These are phyloP conservation scores for Miscanthus lutarioriparius DNA, from an alignment of 176 grass and related monocot genomes.

Conservation along the genomic window DNA sequence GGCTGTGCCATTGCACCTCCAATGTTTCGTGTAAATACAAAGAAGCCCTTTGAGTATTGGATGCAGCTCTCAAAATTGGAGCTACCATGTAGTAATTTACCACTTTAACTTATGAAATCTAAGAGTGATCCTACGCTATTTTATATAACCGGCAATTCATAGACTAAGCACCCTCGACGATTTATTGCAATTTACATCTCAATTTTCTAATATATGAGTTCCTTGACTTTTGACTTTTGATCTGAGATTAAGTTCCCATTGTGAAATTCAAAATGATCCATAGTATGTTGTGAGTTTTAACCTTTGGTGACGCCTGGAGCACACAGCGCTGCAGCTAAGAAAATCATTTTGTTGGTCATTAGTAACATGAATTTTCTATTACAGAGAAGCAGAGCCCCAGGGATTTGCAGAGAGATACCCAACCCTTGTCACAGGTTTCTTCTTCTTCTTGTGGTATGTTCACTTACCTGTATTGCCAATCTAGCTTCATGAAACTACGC, in stretches of 20 bases:
- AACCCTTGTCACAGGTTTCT: constrained; percentile 86
- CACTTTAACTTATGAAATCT: neutral
- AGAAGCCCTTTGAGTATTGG: neutral
- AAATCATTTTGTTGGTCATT: neutral
- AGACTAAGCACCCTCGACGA: neutral
- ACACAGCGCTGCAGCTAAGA: neutral
- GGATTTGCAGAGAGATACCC: constrained; percentile 69
- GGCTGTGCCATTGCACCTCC: neutral
- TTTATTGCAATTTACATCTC: neutral
- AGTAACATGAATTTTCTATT: neutral
- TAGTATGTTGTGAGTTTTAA: neutral
- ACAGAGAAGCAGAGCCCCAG: constrained; percentile 58
- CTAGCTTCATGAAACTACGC: neutral
- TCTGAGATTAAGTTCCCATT: neutral
- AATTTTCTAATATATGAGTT: neutral
- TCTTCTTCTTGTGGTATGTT: constrained; percentile 94
- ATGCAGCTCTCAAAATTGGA: neutral
- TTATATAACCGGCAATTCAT: neutral
- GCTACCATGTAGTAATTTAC: neutral
- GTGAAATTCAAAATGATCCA: neutral
- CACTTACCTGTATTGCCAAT: neutral
- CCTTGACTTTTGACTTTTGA: neutral
- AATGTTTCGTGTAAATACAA: neutral
- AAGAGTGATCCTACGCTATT: neutral
- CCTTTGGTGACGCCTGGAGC: neutral